Evolutionary conservation across 2,329 filamentous ascomycete genomes (phyloP).

Genomic region (Teratosphaeria destructans): DNA sequence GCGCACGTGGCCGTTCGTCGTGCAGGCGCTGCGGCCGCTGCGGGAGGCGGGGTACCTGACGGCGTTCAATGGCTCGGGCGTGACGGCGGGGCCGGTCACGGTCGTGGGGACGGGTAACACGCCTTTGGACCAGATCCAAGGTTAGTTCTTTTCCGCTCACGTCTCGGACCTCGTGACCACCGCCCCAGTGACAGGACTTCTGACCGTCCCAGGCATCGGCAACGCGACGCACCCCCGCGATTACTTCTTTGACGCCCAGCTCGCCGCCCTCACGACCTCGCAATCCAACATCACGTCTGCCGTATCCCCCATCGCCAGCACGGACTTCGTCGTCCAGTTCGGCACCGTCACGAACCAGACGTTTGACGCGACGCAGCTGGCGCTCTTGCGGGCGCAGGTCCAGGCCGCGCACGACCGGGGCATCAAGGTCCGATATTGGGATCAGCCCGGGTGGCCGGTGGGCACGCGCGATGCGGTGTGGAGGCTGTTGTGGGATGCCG

Average conservation of each 20-base stretch:
- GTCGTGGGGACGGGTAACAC: conserved; percentile 43
- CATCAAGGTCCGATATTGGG: conserved; percentile 53
- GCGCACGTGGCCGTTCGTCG: conserved; percentile 46
- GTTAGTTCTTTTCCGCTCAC: background rate
- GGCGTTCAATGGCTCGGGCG: conserved; percentile 35
- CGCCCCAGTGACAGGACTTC: background rate
- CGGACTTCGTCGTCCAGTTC: conserved; percentile 37
- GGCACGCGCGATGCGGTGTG: conserved; percentile 49
- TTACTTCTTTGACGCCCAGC: conserved; percentile 52
- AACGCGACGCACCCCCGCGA: conserved; percentile 10
- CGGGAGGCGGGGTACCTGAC: conserved; percentile 44
- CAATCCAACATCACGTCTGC: conserved; percentile 36
- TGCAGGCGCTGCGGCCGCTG: conserved; percentile 47
- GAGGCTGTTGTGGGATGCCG: conserved; percentile 46
- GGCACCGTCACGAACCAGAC: conserved; percentile 27
- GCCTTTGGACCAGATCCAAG: conserved; percentile 7
- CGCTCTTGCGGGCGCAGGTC: conserved; percentile 44
- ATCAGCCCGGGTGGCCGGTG: conserved; percentile 49
- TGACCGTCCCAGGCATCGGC: background rate
- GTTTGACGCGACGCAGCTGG: conserved; percentile 40
- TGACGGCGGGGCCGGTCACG: conserved; percentile 45
- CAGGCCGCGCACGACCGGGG: conserved; percentile 44
- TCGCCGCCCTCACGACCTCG: conserved; percentile 34
- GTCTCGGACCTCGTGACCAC: background rate
- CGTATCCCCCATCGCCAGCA: conserved; percentile 46